Conservation (phyloP, 139 green algal species). For the Diplosphaera chodatii region DNA sequence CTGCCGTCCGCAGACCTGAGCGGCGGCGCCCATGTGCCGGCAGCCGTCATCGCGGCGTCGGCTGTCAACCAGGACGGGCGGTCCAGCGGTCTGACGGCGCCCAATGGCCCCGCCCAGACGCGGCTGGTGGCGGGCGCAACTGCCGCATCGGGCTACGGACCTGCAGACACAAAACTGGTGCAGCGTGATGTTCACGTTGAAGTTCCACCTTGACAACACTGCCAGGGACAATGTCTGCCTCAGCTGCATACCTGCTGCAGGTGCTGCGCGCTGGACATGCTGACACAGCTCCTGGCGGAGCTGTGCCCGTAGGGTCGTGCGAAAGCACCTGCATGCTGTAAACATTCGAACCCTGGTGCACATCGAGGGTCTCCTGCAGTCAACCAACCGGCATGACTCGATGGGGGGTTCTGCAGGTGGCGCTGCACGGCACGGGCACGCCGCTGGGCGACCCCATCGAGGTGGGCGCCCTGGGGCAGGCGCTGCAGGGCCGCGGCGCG, state of each 20-base stretch:
- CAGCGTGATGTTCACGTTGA: no score
- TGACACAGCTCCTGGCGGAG: no score
- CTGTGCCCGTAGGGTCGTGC: no score
- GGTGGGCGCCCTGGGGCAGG: slow-evolving; percentile 57
- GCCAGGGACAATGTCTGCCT: no score
- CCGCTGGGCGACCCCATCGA: slow-evolving; percentile 83
- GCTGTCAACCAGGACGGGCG: slow-evolving; percentile 87
- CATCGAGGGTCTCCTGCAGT: no score
- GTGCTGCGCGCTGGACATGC: no score
- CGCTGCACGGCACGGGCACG: slow-evolving; percentile 51
- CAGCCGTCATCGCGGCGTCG: slow-evolving; percentile 43
- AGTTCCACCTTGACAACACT: no score
- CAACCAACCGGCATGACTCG: no score
- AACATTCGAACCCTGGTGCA: no score
- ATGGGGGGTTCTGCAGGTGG: no score
- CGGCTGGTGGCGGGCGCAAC: not conserved
- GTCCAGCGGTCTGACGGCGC: slow-evolving; percentile 68
- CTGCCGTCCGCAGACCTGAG: not conserved
- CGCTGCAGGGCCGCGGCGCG: slow-evolving; percentile 13
- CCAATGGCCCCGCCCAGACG: slow-evolving; percentile 51
- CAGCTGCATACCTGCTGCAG: no score
- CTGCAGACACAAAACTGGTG: not conserved
- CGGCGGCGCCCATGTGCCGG: not conserved
- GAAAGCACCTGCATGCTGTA: no score
- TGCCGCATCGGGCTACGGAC: not conserved